These are phyloP conservation scores for Rutstroemia sp. DNA, from an alignment of 2,329 filamentous ascomycete species.

Conservation along the genomic window DNA sequence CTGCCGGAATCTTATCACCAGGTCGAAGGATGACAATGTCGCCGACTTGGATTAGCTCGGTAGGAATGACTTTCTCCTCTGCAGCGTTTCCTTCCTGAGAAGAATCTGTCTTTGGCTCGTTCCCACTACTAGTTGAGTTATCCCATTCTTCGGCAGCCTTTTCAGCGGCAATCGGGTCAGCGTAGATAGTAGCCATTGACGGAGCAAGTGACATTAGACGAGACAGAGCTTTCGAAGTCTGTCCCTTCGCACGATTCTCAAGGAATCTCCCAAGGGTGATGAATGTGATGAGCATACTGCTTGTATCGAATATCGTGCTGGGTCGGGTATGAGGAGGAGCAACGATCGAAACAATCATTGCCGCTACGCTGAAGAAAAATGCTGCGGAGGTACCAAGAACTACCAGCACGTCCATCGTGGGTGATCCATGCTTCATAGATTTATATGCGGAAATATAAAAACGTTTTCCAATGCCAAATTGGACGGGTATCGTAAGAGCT, in stretches of 20 bases:
- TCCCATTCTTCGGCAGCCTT: slow-evolving; percentile 82
- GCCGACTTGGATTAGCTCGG: slow-evolving; percentile 87
- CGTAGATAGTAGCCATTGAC: slow-evolving; percentile 95
- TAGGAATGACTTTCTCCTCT: slow-evolving; percentile 84
- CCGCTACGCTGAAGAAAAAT: slow-evolving; percentile 88
- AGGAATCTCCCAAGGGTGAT: slow-evolving; percentile 85
- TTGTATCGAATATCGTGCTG: slow-evolving; percentile 91
- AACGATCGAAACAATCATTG: slow-evolving; percentile 76
- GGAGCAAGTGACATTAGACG: slow-evolving; percentile 92
- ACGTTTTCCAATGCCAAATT: slow-evolving; percentile 91
- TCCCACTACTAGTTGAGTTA: slow-evolving; percentile 31
- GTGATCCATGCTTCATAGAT: slow-evolving; percentile 80
- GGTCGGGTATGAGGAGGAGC: slow-evolving; percentile 72
- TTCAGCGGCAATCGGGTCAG: slow-evolving; percentile 85
- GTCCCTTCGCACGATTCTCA: slow-evolving; percentile 90
- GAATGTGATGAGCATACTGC: slow-evolving; percentile 96
- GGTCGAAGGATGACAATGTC: slow-evolving; percentile 90
- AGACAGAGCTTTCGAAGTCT: slow-evolving; percentile 90
- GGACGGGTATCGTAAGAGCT: slow-evolving; percentile 79
- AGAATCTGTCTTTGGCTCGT: slow-evolving; percentile 38
- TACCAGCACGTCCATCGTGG: slow-evolving; percentile 96
- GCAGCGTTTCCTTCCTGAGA: slow-evolving; percentile 49
- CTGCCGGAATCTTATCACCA: slow-evolving; percentile 93
- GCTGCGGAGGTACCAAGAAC: slow-evolving; percentile 89
- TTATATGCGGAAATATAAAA: slow-evolving; percentile 95